Percentiles rank a stretch among this genome's conserved stretches.
phyloP scores from a whole-genome alignment of 805 yeast species.

The Soucietia sequanensis region DNA sequence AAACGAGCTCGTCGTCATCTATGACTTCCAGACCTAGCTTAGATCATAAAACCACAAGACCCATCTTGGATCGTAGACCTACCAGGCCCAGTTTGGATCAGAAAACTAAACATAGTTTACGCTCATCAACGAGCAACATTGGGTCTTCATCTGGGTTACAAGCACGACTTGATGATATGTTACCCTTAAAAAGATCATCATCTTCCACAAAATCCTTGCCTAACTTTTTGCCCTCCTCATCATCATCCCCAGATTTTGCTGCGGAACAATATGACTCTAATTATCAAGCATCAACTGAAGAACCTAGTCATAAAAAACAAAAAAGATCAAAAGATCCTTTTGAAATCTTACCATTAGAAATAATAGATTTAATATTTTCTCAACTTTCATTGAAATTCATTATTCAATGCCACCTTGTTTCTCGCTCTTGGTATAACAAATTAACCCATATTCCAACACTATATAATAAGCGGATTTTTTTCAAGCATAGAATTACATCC shows the following conservation, averaged over 20 bases:
- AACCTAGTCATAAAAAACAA: constrained; percentile 3
- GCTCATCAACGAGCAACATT: neutral
- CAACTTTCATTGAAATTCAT: constrained; percentile 18
- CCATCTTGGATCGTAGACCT: too few species aligned
- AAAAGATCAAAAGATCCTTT: constrained; percentile 24
- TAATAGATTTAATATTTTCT: constrained; percentile 26
- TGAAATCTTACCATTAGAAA: constrained; percentile 25
- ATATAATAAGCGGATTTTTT: constrained; percentile 17
- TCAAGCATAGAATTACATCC: constrained; percentile 23
- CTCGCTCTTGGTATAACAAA: constrained; percentile 29
- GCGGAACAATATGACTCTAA: too few species aligned
- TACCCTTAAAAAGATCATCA: constrained; percentile 16
- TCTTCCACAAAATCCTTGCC: neutral
- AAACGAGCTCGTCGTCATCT: neutral
- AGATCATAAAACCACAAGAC: too few species aligned
- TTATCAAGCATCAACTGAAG: neutral
- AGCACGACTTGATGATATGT: constrained; percentile 12
- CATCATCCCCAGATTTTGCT: too few species aligned
- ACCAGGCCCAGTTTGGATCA: too few species aligned
- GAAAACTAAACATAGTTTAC: neutral
- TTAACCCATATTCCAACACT: constrained; percentile 25
- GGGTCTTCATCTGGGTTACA: neutral
- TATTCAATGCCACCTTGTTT: constrained; percentile 31
- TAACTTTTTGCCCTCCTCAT: too few species aligned
- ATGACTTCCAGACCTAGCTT: neutral